These are phyloP conservation scores for Sapria himalayana DNA, from an alignment of 345 rosid genomes.

Conservation along the genomic window DNA sequence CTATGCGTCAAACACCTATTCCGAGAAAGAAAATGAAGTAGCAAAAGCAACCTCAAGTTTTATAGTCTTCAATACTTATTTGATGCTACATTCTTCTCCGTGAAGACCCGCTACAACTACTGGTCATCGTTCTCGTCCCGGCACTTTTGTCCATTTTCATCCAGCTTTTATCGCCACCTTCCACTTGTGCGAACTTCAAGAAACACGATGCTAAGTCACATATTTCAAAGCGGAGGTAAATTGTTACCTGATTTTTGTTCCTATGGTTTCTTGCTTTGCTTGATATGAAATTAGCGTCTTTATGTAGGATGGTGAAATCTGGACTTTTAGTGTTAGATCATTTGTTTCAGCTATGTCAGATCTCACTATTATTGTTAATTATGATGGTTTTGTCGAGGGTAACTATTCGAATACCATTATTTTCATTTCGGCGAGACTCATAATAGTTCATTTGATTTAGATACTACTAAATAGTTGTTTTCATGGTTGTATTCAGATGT, in stretches of 20 bases:
- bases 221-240: slow-evolving; percentile 35
- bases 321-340: background rate
- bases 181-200: too few relatives aligned
- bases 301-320: too few relatives aligned
- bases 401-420: background rate
- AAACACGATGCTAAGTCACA: too few relatives aligned
- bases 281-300: background rate
- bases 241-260: background rate
- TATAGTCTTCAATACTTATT: too few relatives aligned
- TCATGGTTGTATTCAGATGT: slow-evolving; percentile 18
- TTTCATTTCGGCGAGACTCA: slow-evolving; percentile 10
- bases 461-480: slow-evolving; percentile 22
- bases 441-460: slow-evolving; percentile 51
- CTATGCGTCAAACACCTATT: too few relatives aligned
- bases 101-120: too few relatives aligned
- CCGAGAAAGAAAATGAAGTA: too few relatives aligned
- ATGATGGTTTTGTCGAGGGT: background rate
- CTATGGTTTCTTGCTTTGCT: slow-evolving; percentile 1
- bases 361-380: background rate
- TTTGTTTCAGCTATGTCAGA: background rate
- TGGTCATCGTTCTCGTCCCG: too few relatives aligned
- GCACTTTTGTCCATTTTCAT: too few relatives aligned
- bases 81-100: too few relatives aligned
- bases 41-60: too few relatives aligned
- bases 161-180: too few relatives aligned